These are phyloP conservation scores for Xylariomycetidae sp. DNA, from an alignment of 2,329 filamentous ascomycete species.

Conservation along the genomic window DNA sequence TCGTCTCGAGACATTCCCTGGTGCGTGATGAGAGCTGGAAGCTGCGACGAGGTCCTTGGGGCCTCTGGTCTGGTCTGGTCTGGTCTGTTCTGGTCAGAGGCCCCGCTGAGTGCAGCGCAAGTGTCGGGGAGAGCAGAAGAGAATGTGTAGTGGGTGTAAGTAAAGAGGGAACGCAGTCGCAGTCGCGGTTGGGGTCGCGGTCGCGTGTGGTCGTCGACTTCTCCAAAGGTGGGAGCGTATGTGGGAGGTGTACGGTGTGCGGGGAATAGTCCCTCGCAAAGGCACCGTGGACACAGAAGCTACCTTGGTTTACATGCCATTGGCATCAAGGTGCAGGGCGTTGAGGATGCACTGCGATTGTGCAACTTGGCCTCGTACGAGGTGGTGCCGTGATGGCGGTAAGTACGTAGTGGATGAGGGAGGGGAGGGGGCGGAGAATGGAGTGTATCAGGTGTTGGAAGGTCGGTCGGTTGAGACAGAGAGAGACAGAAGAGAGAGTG, in stretches of 20 bases:
- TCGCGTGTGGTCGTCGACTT: not conserved
- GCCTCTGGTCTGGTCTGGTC: no score
- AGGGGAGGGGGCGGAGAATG: slow-evolving; percentile 3
- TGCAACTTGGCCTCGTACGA: slow-evolving; percentile 1
- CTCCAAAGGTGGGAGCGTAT: not conserved
- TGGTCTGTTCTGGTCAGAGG: slow-evolving; percentile 19
- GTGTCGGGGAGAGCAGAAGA: slow-evolving; percentile 5
- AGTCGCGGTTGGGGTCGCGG: not conserved
- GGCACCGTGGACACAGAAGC: slow-evolving; percentile 47
- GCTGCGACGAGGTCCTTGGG: slow-evolving; percentile 12
- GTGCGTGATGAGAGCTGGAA: slow-evolving; percentile 6
- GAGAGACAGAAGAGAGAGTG: not conserved
- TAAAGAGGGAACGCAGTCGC: not conserved
- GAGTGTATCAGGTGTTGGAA: slow-evolving; percentile 4
- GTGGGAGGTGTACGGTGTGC: slow-evolving; percentile 41
- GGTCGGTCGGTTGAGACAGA: slow-evolving; percentile 2
- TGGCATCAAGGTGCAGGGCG: no score
- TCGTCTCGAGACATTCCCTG: slow-evolving; percentile 50
- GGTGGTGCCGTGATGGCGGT: slow-evolving; percentile 2
- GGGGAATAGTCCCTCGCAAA: slow-evolving; percentile 55
- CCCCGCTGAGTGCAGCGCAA: slow-evolving; percentile 12
- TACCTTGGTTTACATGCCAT: slow-evolving; percentile 56
- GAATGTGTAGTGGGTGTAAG: not conserved
- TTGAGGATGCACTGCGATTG: no score
- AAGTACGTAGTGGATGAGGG: not conserved